Evolutionary conservation across 2,329 filamentous ascomycete species (phyloP).

Genomic region (Diaporthe destruens): DNA sequence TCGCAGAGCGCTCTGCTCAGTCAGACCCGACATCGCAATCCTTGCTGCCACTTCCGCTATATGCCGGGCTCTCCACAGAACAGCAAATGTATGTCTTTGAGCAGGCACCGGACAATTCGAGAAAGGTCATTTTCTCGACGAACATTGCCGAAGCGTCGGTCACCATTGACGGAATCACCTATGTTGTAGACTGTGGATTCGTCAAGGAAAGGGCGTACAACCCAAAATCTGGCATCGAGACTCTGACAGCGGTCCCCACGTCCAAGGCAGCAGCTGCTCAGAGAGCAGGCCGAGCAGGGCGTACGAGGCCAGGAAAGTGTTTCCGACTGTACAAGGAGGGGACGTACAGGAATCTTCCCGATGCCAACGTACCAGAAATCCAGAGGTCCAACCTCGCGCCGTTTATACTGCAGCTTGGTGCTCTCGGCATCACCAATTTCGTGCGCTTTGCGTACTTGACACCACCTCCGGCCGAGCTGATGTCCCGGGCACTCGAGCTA

Average conservation of each 20-base stretch:
- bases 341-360: conserved; percentile 73
- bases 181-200: conserved; percentile 90
- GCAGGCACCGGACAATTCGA: conserved; percentile 80
- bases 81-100: conserved; percentile 98
- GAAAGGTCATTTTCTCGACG: conserved; percentile 93
- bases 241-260: conserved; percentile 82
- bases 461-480: conserved; percentile 84
- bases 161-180: conserved; percentile 92
- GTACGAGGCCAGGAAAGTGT: conserved; percentile 92
- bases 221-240: conserved; percentile 87
- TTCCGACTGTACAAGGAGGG: conserved; percentile 91
- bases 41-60: conserved; percentile 82
- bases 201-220: conserved; percentile 92
- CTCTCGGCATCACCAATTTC: conserved; percentile 94
- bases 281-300: conserved; percentile 88
- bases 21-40: conserved; percentile 70
- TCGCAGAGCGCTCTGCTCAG: conserved; percentile 77
- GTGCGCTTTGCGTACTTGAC: conserved; percentile 91
- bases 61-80: conserved; percentile 88
- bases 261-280: conserved; percentile 96
- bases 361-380: conserved; percentile 87
- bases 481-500: conserved; percentile 88
- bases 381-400: conserved; percentile 92
- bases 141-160: conserved; percentile 98
- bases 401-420: conserved; percentile 90